These are phyloP conservation scores for Veloporphyrellus conicus DNA, from an alignment of 1,284 basidiomycete genomes.

Conservation along the genomic window DNA sequence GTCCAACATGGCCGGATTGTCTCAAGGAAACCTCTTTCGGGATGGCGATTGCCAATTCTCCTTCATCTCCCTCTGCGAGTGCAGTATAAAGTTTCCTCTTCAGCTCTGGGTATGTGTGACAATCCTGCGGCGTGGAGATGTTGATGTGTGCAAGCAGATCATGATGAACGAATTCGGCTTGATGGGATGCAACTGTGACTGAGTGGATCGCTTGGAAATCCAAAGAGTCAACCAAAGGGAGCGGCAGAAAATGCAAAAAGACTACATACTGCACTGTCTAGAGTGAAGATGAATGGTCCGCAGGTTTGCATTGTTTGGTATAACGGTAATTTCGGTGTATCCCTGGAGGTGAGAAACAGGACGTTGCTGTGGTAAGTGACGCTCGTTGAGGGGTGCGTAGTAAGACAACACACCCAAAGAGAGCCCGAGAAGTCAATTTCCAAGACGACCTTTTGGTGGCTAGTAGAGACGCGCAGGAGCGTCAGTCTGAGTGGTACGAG, in stretches of 20 bases:
- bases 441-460: slow-evolving; percentile 87
- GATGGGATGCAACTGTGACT: slow-evolving; percentile 65
- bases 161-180: slow-evolving; percentile 70
- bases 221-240: slow-evolving; percentile 14
- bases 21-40: slow-evolving; percentile 75
- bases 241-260: neutral
- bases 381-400: slow-evolving; percentile 7
- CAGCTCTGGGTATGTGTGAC: slow-evolving; percentile 87
- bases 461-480: slow-evolving; percentile 59
- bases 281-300: slow-evolving; percentile 81
- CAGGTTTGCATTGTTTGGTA: slow-evolving; percentile 73
- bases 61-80: slow-evolving; percentile 85
- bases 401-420: slow-evolving; percentile 56
- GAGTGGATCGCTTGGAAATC: slow-evolving; percentile 60
- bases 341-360: slow-evolving; percentile 47
- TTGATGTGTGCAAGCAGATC: slow-evolving; percentile 72
- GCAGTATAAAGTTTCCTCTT: slow-evolving; percentile 92
- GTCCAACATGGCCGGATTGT: slow-evolving; percentile 49
- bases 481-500: slow-evolving; percentile 41
- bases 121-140: slow-evolving; percentile 72
- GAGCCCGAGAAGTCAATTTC: slow-evolving; percentile 82
- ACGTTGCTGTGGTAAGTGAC: slow-evolving; percentile 19
- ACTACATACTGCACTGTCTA: slow-evolving; percentile 71
- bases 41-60: slow-evolving; percentile 89
- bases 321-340: slow-evolving; percentile 86